Base-by-base conservation (phyloP, 495 filamentous ascomycete genomes). In the Penicillium argentinense region DNA sequence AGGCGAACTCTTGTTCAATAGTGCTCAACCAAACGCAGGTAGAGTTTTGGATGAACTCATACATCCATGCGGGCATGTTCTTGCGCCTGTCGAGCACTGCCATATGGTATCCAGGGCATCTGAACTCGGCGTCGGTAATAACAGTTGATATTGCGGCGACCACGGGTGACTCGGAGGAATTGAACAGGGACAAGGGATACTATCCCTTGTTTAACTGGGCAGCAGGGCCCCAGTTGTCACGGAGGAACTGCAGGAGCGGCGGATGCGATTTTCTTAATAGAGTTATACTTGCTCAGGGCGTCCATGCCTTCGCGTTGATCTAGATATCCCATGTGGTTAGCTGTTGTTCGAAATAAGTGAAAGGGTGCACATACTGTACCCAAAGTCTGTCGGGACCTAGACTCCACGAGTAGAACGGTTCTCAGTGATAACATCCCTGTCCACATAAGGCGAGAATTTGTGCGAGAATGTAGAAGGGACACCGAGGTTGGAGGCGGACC, bases 341-440 rank as follows among this genome's bases (percentile, higher is more conserved):
- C 13, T n/a, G n/a, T 33, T 33, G 29, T 33, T 0, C n/a, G n/a
- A 33, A 13, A 1, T 33, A 2, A n/a, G 3, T 8, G 29, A 33
- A n/a, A 33, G 29, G 9, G 17, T 2, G 7, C 7, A 33, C 29
- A 13, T 16, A 33, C 23, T 33, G 43, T 57, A 62, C 34, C 66
- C 66, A 33, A 67, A 51, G 47, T 72, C 60, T n/a, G 58, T 45
- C 17, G 70, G 70, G 18, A 73, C 63, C 34, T 62, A 53, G 18
- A 56, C 18, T 6, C 68, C 70, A 21, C 52, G 47, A 22, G 29
- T 52, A 5, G 53, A 47, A 7, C 68, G 70, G 25, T 71, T 59
- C 26, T 62, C 60, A 6, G 56, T 53, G 29, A 73, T 50, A 8
- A 67, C 49, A 4, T 48, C 56, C 18, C 68, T 65, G 43, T 73